Conservation (phyloP, 1,139 yeast genomes). For the Sugiyamaella neomexicana region DNA sequence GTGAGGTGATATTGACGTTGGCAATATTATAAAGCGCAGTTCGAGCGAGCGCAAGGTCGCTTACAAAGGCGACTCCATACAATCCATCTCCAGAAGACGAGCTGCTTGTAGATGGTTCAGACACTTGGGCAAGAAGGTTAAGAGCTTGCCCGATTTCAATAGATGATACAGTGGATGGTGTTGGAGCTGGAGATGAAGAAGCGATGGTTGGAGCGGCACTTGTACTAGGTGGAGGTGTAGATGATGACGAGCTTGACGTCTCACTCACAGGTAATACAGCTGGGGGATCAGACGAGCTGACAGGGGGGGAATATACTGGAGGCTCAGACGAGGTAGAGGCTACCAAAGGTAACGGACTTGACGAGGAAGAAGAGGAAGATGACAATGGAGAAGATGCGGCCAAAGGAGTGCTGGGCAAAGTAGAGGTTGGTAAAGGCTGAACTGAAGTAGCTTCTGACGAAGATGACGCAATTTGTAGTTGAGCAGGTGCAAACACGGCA, state of each 20-base stretch:
- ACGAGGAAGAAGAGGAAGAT: conserved; percentile 17
- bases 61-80: conserved; percentile 26
- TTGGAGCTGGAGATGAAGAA: conserved; percentile 24
- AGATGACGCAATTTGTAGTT: conserved; percentile 4
- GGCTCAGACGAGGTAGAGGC: conserved; percentile 18
- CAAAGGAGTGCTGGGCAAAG: conserved; percentile 4
- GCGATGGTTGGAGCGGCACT: conserved; percentile 25
- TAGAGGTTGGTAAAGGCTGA: conserved; percentile 19
- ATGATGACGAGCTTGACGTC: conserved; percentile 20
- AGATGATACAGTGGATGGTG: conserved; percentile 26
- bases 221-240: conserved; percentile 19
- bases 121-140: conserved; percentile 10
- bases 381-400: conserved; percentile 19
- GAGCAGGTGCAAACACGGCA: conserved; percentile 18
- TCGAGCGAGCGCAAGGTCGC: conserved; percentile 27
- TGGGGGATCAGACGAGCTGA: conserved; percentile 4
- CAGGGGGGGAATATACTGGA: conserved; percentile 18
- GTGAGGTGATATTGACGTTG: conserved; percentile 13
- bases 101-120: not conserved
- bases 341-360: conserved; percentile 17
- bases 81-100: conserved; percentile 15
- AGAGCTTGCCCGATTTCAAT: conserved; percentile 22
- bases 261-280: conserved; percentile 16
- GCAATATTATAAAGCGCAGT: conserved; percentile 33
- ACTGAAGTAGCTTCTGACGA: conserved; percentile 10